These are phyloP conservation scores for Torulaspora indica DNA, from an alignment of 805 yeast genomes.

Conservation along the genomic window DNA sequence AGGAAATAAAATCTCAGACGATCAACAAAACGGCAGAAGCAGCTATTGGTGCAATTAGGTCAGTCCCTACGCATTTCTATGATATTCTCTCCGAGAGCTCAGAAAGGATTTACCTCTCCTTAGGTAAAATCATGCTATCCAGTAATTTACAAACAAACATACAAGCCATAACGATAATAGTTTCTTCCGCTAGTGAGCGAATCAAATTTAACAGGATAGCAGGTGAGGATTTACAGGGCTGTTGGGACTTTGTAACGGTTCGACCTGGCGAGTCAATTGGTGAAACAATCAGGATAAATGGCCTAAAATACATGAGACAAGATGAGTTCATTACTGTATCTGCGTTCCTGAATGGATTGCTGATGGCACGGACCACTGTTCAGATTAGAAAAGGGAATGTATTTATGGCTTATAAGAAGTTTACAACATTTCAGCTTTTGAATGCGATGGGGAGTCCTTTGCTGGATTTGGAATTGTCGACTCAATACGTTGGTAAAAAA, in stretches of 20 bases:
- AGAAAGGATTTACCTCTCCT: constrained; percentile 55
- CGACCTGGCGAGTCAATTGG: constrained; percentile 67
- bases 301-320: constrained; percentile 45
- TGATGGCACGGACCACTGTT: constrained; percentile 55
- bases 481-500: constrained; percentile 64
- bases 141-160: constrained; percentile 20
- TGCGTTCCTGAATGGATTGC: constrained; percentile 59
- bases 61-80: constrained; percentile 44
- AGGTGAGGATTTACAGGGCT: constrained; percentile 46
- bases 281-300: constrained; percentile 62
- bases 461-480: constrained; percentile 47
- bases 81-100: constrained; percentile 57
- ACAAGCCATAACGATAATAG: constrained; percentile 23
- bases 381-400: constrained; percentile 44
- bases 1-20: constrained; percentile 55
- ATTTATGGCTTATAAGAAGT: constrained; percentile 46
- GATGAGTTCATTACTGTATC: constrained; percentile 53
- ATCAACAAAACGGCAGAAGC: constrained; percentile 38
- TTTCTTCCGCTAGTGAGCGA: constrained; percentile 40
- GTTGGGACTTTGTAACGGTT: constrained; percentile 73
- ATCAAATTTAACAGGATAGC: constrained; percentile 64
- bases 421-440: constrained; percentile 42
- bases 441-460: constrained; percentile 41
- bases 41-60: constrained; percentile 61
- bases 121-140: constrained; percentile 43